Base-by-base conservation (phyloP, 148 eudicot genomes). In the Pharnaceum exiguum region DNA sequence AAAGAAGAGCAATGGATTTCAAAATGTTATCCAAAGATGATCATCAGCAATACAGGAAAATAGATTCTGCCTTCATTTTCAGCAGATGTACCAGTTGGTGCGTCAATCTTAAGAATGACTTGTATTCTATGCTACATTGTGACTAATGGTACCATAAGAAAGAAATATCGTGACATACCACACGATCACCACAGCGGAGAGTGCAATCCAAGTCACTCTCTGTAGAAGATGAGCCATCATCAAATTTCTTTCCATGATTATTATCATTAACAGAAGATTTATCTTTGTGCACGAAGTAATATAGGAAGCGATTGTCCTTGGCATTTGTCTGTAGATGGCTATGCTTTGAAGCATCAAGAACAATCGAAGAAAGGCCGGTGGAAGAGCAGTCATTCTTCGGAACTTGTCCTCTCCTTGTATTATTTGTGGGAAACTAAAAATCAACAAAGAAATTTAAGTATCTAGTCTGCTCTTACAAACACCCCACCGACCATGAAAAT, bases 111-210 rank as follows among this genome's bases (percentile, higher is more conserved):
- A 45, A 45, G 23, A 1, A 27, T 33, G 16, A 53, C 39, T 8
- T 5, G 10, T 18, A 29, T 31, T 32, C 3, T 15, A 31, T 30
- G 5, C 18, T 5, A 31, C 30, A 13, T 25, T 10, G 7, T 12
- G 37, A 38, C 26, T 19, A 29, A n/a, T 30, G 36, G n/a, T 1
- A 33, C 13, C 30, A 24, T 16, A 47, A 12, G 32, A 43, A 45
- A 28, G 12, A 52, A 33, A 29, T 15, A 5, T 36, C 10, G 25
- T 43, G 36, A 69, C 46, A 32, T 86, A 94, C 99, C 99, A 89
- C 96, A 71, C 84, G 82, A 72, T 94, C 99, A 37, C 99, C 96
- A 62, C 52, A 78, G 47, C 73, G 85, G 15, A 94, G 83, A 45
- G 65, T 60, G 70, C 81, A 72, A 55, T 77, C 73, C 35, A 77